Evolutionary conservation across 1,139 yeast species (phyloP), one percentile per base, ranked within the genome.

Genomic region (Blastobotrys raffinosifermentans): DNA sequence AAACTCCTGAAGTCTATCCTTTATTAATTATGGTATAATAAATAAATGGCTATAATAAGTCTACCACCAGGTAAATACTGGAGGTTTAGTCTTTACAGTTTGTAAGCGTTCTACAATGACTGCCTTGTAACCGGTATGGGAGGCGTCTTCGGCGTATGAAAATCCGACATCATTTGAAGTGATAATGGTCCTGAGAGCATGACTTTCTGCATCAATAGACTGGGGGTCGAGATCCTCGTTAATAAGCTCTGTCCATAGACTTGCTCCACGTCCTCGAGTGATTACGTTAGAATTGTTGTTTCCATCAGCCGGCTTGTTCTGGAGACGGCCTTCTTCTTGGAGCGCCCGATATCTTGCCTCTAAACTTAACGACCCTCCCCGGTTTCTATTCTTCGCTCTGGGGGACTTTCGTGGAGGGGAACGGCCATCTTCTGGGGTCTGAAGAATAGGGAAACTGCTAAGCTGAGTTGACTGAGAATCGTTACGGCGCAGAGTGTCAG

Each of bases 11-110:
- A 6, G 29, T 10, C 29, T 17, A n/a, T 11, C 13, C 26, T 9
- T 4, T 31, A 19, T 31, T 8, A n/a, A 20, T 20, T 11, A n/a
- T 15, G 11, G 7, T 15, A 19, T 11, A 13, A 17, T 19, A 14
- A 19, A 22, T n/a, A 7, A 19, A 7, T 11, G 26, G 9, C 5
- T 8, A 10, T 11, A 9, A 30, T 26, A 17, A 15, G 10, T 15
- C 54, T 44, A 80, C 51, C 86, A 80, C 78, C 87, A 80, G 0
- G 86, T 77, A 47, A 80, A 80, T 1, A 80, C 75, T 0, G 87
- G 85, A 1, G 80, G 77, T 41, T 67, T 72, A 11, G 73, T 64
- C 9, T 66, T 66, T 2, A 73, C 80, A 19, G 74, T 69, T 47
- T 77, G 79, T 15, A 80, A 53, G 38, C 85, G 59, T 53, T 80